phyloP scores from a whole-genome alignment of 2,329 filamentous ascomycete species.

The Fusarium subglutinans region DNA sequence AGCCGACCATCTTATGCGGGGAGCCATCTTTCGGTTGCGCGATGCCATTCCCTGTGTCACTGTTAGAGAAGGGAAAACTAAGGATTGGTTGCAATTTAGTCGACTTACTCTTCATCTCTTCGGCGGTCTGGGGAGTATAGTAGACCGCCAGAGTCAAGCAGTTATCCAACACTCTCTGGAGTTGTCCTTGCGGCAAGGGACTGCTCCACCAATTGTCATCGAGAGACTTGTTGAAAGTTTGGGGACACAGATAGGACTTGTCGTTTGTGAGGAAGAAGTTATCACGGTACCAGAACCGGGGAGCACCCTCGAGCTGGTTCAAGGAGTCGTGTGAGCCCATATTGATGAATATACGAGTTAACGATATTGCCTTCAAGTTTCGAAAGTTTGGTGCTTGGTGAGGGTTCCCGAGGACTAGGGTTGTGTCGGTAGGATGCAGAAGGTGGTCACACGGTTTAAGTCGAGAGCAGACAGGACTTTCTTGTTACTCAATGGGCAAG shows the following conservation, averaged over 20 bases:
- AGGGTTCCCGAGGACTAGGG: not conserved
- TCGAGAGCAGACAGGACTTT: not conserved
- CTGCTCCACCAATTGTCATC: slow-evolving; percentile 69
- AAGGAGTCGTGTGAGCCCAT: slow-evolving; percentile 42
- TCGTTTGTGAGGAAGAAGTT: slow-evolving; percentile 71
- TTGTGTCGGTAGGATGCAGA: not conserved
- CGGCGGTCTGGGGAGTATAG: slow-evolving; percentile 50
- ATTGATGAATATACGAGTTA: slow-evolving; percentile 22
- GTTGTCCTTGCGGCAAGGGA: slow-evolving; percentile 56
- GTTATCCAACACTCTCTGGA: slow-evolving; percentile 64
- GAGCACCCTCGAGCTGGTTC: slow-evolving; percentile 45
- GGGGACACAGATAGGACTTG: slow-evolving; percentile 61
- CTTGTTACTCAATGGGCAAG: slow-evolving; percentile 3
- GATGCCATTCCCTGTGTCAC: slow-evolving; percentile 44
- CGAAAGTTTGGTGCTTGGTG: not conserved
- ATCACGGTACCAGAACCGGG: slow-evolving; percentile 60
- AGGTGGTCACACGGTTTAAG: not conserved
- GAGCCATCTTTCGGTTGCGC: slow-evolving; percentile 45
- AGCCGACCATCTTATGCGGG: slow-evolving; percentile 50
- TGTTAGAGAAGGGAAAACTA: slow-evolving; percentile 10
- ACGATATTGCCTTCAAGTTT: not conserved
- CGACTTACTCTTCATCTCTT: slow-evolving; percentile 51
- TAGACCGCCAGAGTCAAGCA: slow-evolving; percentile 71
- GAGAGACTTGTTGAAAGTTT: slow-evolving; percentile 65
- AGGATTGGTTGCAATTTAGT: not conserved